Evolutionary conservation across 768 basidiomycete species (phyloP).

Genomic region (Amanita molliuscula): DNA sequence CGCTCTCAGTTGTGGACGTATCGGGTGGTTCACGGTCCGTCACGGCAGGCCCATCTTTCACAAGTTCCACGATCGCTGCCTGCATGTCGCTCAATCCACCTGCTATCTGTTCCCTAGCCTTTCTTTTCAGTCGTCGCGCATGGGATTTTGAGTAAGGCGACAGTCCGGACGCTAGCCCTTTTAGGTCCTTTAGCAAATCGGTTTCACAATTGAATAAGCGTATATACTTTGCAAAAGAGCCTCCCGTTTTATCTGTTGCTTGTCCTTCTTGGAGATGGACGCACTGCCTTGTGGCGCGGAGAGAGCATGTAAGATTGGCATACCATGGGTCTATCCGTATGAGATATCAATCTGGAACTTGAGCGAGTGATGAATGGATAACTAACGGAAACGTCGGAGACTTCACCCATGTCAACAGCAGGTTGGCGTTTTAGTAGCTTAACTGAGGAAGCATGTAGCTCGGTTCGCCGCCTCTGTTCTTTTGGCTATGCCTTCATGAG

Average conservation of each 20-base stretch:
- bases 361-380: slow-evolving; percentile 8
- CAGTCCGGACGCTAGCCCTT: slow-evolving; percentile 33
- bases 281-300: slow-evolving; percentile 14
- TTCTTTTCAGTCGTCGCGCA: slow-evolving; percentile 58
- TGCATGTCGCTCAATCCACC: slow-evolving; percentile 41
- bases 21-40: slow-evolving; percentile 10
- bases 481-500: slow-evolving; percentile 19
- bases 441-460: slow-evolving; percentile 42
- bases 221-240: slow-evolving; percentile 55
- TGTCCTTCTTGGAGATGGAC: slow-evolving; percentile 53
- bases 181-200: not conserved
- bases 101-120: slow-evolving; percentile 49
- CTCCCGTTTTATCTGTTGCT: slow-evolving; percentile 53
- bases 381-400: slow-evolving; percentile 31
- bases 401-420: slow-evolving; percentile 33
- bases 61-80: slow-evolving; percentile 44
- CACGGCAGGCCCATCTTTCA: slow-evolving; percentile 19
- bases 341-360: not conserved
- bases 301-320: slow-evolving; percentile 20
- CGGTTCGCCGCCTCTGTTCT: slow-evolving; percentile 31
- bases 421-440: slow-evolving; percentile 38
- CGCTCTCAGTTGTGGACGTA: slow-evolving; percentile 10
- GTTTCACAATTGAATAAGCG: not conserved
- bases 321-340: slow-evolving; percentile 7
- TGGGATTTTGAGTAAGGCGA: slow-evolving; percentile 67